Evolutionary conservation across 768 basidiomycete species (phyloP), one percentile per base, ranked within the genome.

Genomic region (Agaricus bisporus): DNA sequence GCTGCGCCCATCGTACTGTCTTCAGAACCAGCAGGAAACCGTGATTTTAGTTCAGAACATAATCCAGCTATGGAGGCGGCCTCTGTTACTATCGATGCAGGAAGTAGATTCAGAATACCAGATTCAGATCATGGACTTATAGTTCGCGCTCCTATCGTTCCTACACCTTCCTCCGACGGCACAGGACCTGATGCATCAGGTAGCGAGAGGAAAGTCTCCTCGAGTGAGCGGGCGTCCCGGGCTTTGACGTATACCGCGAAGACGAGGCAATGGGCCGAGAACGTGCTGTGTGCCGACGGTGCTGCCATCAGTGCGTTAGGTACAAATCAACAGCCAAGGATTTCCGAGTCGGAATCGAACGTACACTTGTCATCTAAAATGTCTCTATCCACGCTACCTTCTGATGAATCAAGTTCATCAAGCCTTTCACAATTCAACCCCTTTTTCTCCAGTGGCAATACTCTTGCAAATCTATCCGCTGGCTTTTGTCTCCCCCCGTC

Each of bases 251-350:
- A 54, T 15, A 49, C 59, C 11, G 29, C 32, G 18, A 38, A 48
- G 17, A 54, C 53, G 15, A 22, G 41, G 41, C 39, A 41, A 36
- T 80, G 79, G 79, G 78, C 71, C 12, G 73, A 79, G 58, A 68
- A 68, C 48, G 53, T 48, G 10, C 41, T 46, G 2, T 46, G 18
- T 42, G 29, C 38, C 41, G 53, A 48, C 7, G 22, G 4, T 22
- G 64, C 63, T 7, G 66, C 29, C 20, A 5, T 35, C 43, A 51
- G 15, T 28, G 7, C 48, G 26, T 3, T 46, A 41, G 7, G 15
- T 22, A 9, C 38, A 47, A 29, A 39, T 41, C 52, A 48, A 17
- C 44, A 38, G 12, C 12, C 45, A 38, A 22, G 15, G 47, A 42
- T 29, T 12, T n/a, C 15, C 46, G 36, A 53, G 26, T 46, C 18